A percentile compares a stretch with the other conserved stretches of the same genome.
Conservation (phyloP, 495 filamentous ascomycete species). For the Penicillium coprophilum region DNA sequence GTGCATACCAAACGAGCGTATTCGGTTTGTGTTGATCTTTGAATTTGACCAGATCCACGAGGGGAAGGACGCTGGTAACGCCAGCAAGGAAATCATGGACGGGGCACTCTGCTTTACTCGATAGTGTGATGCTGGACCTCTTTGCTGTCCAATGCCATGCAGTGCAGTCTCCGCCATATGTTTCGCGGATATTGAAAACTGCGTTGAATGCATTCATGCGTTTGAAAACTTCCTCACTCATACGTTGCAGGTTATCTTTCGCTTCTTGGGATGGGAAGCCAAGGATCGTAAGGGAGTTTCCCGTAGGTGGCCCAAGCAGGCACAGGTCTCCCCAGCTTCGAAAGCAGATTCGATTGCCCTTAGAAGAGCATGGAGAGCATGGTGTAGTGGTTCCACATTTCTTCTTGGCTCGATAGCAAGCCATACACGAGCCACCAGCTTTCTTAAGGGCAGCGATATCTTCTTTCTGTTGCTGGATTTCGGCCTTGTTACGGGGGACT, state of each 20-base stretch:
- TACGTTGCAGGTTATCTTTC: not conserved
- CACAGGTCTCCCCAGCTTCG: conserved; percentile 14
- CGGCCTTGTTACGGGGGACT: conserved; percentile 1
- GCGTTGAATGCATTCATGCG: not conserved
- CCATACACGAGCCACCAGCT: conserved; percentile 29
- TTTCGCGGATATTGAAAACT: conserved; percentile 3
- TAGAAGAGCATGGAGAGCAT: conserved; percentile 20
- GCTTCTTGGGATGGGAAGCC: conserved; percentile 12
- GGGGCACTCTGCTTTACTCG: not conserved
- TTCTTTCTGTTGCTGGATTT: conserved; percentile 20
- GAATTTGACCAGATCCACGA: conserved; percentile 1
- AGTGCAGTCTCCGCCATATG: not conserved
- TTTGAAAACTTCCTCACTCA: conserved; percentile 4
- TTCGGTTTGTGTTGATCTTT: not conserved
- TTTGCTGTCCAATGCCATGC: conserved; percentile 2
- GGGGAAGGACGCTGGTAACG: not conserved
- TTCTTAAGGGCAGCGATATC: conserved; percentile 19
- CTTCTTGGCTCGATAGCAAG: conserved; percentile 31
- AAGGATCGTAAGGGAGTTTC: not conserved
- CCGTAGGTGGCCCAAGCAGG: conserved; percentile 2
- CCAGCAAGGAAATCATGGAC: not conserved
- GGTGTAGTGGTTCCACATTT: conserved; percentile 22
- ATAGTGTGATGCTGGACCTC: not conserved
- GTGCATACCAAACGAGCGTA: conserved; percentile 13
- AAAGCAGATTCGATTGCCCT: conserved; percentile 19